Evolutionary conservation across 108 stramenopile species (phyloP), one percentile per base, ranked within the genome.

Genomic region (Cyclotella sp.): DNA sequence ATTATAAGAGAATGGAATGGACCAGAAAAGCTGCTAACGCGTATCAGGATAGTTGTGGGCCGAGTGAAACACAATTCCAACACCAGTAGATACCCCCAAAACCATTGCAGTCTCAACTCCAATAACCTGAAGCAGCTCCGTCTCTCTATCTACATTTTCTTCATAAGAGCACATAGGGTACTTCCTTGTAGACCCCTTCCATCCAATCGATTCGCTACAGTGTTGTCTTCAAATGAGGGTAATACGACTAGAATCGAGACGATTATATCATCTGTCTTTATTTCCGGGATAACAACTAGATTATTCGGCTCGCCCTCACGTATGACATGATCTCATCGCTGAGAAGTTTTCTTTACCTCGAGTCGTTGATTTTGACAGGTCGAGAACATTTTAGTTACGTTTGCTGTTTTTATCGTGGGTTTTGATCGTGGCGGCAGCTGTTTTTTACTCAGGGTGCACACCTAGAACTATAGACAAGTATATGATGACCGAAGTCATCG

Each of bases 1-100:
- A 70, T n/a, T 64, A 0, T 1, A 77, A 24, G 41, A 70, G 76
- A 64, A 77, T 77, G 9, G 76, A 77, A n/a, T 77, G 70, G 11
- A 28, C 34, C 18, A 77, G 74, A 41, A 77, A 77, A n/a, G 76
- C 76, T 27, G 76, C 76, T 15, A 16, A 39, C n/a, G 72, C 64
- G 3, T 72, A 4, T 77, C 62, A 13, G 76, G 71, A 52, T 77
- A 72, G 18, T 64, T 49, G 16, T 27, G 24, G 7, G 76, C 76
- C 70, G 72, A 47, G n/a, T 64, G 27, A 41, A 72, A 53, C 21
- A 70, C 76, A 30, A 73, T 77, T 9, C 76, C 76, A 22, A 70
- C 76, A 14, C 76, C 76, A 19, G 76, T 77, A 12, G 63, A 65
- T 4, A 45, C 28, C 9, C 76, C 76, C 70, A 77, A 62, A 18